Conservation (phyloP, 495 filamentous ascomycete genomes). For the Talaromyces ruber region DNA sequence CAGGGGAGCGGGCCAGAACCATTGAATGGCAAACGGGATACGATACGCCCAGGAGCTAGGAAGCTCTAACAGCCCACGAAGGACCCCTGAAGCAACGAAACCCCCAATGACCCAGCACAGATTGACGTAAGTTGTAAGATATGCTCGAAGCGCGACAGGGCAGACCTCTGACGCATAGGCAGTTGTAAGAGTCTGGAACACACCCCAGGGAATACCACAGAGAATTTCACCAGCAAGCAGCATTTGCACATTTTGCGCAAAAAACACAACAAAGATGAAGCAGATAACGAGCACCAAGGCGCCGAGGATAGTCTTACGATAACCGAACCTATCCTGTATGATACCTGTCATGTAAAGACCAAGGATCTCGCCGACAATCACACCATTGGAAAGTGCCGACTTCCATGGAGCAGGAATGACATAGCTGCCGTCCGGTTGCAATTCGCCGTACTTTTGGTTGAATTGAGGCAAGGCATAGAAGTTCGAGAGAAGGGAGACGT, state of each 20-base stretch:
- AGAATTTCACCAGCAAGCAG: conserved; percentile 61
- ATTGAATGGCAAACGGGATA: conserved; percentile 59
- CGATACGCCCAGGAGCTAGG: conserved; percentile 50
- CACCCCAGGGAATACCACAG: conserved; percentile 65
- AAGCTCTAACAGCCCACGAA: conserved; percentile 44
- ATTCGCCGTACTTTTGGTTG: conserved; percentile 27
- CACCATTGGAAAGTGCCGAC: conserved; percentile 55
- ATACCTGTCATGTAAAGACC: conserved; percentile 60
- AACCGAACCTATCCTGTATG: conserved; percentile 57
- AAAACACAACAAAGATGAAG: conserved; percentile 66
- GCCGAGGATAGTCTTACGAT: conserved; percentile 51
- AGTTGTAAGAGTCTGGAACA: conserved; percentile 63
- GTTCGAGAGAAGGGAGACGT: conserved; percentile 31
- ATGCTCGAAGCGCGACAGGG: conserved; percentile 57
- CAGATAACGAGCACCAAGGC: conserved; percentile 46
- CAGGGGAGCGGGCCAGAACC: conserved; percentile 65
- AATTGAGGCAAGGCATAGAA: conserved; percentile 29
- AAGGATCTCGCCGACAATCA: conserved; percentile 51
- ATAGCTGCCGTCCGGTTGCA: conserved; percentile 23
- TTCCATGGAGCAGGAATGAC: conserved; percentile 49
- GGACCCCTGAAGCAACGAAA: conserved; percentile 56
- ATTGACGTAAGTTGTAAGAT: conserved; percentile 65
- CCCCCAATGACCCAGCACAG: conserved; percentile 69
- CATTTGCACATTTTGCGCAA: conserved; percentile 50
- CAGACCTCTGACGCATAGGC: conserved; percentile 68